Evolutionary conservation across 2,329 filamentous ascomycete species (phyloP), one percentile per base, ranked within the genome.

Genomic region (Fusarium sp.): DNA sequence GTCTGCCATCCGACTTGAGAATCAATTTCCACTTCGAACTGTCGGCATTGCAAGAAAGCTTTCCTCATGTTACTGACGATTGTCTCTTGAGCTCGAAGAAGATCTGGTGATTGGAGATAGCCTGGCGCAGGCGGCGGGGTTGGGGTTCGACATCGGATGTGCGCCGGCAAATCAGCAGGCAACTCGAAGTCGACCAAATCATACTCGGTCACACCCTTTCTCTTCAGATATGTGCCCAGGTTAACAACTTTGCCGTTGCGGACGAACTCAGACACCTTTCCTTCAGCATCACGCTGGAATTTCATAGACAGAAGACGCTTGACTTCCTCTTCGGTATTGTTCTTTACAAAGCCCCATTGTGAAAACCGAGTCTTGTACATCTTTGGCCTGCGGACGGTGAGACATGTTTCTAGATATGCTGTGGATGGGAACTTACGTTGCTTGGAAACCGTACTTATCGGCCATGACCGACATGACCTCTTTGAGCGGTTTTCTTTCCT

Each of bases 291-390:
- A 43, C 84, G 83, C 69, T 86, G 83, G 45, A 85, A 85, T 64
- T 86, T 86, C 75, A 85, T 83, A 39, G 83, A 84, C 10, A 86
- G 75, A 50, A 86, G 77, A 18, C 81, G 79, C 72, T 85, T 84
- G 9, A 86, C 83, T 58, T 86, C 84, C 26, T 85, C 84, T 60
- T 86, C 84, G 42, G 84, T 86, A 64, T 86, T 86, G 61, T 86
- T 86, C 76, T 86, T 86, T 40, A 84, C 84, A 64, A 86, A 86
- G 1, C 84, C 84, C 84, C 84, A 86, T 64, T 86, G 83, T 15
- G 85, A 85, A 69, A 86, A 86, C 24, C 84, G 78, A n/a, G 84
- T 85, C 72, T 86, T 86, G 74, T 86, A 86, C 84, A 86, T 86
- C 67, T 86, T 85, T 18, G 84, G 83, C 18, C 84, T 86, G 49